Base-by-base conservation (phyloP, 176 grass and related monocot species). In the Guadua angustifolia region DNA sequence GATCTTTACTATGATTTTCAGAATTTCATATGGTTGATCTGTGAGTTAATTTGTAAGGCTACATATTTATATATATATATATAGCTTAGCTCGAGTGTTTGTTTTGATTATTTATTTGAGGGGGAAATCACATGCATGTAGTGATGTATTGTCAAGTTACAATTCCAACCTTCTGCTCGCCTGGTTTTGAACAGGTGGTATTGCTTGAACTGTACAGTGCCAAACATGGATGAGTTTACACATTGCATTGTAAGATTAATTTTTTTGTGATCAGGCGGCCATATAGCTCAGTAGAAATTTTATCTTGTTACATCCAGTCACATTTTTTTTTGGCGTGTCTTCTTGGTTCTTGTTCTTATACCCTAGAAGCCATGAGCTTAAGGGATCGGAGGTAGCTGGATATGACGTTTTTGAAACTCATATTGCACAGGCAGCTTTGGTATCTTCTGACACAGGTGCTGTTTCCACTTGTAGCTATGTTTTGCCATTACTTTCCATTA, bases 151-250 rank as follows among this genome's bases (percentile, higher is more conserved):
- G n/a, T n/a, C n/a, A n/a, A n/a, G n/a, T n/a, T n/a, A n/a, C n/a
- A n/a, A n/a, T n/a, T n/a, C n/a, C n/a, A 95, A 64, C 93, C 96
- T 49, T 73, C 87, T 77, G 79, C 64, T 86, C 59, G 58, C 47
- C 74, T 86, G 87, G 85, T 76, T 86, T 42, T 75, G 33, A 80
- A 88, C 63, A 95, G 86, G 40, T 92, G 89, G 90, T 95, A 90
- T 88, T 98, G 96, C 81, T 73, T 88, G 43, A 98, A 95, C 73
- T 95, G 93, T 82, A 94, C 89, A 59, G 57, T 90, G 73, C 87
- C 87, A 85, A 95, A 90, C 71, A 88, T 88, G 73, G 80, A 91
- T 19, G 83, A 69, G 57, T 17, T 90, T 69, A 19, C 59, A 76
- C 38, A 88, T 73, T 95, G 96, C 43, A 52, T 80, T 72, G 95